Evolutionary conservation across 176 grass and related monocot species (phyloP), one percentile per base, ranked within the genome.

Genomic region (Elymus sibiricus): DNA sequence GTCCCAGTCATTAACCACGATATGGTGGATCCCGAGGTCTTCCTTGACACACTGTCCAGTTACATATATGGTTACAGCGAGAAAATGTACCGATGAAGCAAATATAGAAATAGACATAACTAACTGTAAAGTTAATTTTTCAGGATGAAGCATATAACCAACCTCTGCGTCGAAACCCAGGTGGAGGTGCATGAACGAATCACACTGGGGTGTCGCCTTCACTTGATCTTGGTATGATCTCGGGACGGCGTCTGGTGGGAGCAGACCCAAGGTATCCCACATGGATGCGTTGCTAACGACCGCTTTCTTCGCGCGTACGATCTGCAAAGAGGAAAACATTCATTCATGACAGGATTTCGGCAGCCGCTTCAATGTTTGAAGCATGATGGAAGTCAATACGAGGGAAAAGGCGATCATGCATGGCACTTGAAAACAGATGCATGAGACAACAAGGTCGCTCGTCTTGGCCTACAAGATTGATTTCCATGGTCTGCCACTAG

Each of bases 171-270:
- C 94, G 42, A 99, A 96, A 80, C 94, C 97, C 77, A 94, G 82
- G 79, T 99, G 94, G 77, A 96, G 94, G 87, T 94, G 97, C 97
- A 99, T 96, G 84, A 99, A 96, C 5, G 92, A 99, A 46, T 96
- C 97, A 64, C 97, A 99, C 58, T 96, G 92, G 47, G 94, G 97
- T 71, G 97, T 96, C 90, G 73, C 83, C 83, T 94, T 86, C 85
- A 96, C 88, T 70, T 82, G 87, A 79, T 94, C 82, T 83, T 86
- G 67, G 67, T 98, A 96, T 83, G 88, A 84, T 88, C 77, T 85
- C 16, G 97, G 94, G 71, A 99, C 78, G 76, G 38, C 63, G 72
- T 99, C 86, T 5, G 64, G 72, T 82, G 97, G 94, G 38, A 99
- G 76, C 56, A 99, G 77, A 87, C 94, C 76, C 83, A 96, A 83